Evolutionary conservation across 441 rosid genomes (phyloP).

Genomic region (Melianthus villosus): DNA sequence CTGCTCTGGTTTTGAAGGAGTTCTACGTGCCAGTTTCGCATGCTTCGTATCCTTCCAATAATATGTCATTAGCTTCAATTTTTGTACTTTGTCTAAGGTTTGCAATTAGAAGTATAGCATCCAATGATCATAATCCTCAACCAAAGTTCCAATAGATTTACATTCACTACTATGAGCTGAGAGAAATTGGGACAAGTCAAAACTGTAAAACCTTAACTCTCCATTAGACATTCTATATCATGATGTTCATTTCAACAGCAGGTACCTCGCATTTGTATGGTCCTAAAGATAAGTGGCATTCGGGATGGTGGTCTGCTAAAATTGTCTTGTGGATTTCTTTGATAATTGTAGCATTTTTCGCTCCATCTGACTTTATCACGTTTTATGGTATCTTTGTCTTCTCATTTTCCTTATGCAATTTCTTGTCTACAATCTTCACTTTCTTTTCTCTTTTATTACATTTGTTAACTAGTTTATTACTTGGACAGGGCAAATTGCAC

Average conservation of each 20-base stretch:
- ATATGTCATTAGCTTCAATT: background rate
- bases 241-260: slow-evolving; percentile 64
- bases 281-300: slow-evolving; percentile 72
- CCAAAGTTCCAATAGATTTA: too few species aligned
- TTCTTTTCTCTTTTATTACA: background rate
- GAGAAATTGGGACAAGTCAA: too few species aligned
- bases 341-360: slow-evolving; percentile 43
- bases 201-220: slow-evolving; percentile 25
- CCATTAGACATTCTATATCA: slow-evolving; percentile 42
- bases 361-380: slow-evolving; percentile 51
- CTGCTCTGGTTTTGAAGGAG: slow-evolving; percentile 84
- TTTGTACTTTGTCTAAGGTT: too few species aligned
- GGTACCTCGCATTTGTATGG: slow-evolving; percentile 44
- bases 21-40: slow-evolving; percentile 85
- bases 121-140: too few species aligned
- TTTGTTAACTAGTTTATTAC: slow-evolving; percentile 3
- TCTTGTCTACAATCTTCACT: slow-evolving; percentile 3
- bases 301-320: slow-evolving; percentile 89
- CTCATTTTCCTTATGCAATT: background rate
- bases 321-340: slow-evolving; percentile 43
- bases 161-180: too few species aligned
- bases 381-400: slow-evolving; percentile 48
- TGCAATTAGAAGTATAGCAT: too few species aligned
- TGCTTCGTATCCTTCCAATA: slow-evolving; percentile 72
- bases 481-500: slow-evolving; percentile 80